Base-by-base conservation (phyloP, 192 early-diverging fungal species). In the Spizellomyces punctatus region DNA sequence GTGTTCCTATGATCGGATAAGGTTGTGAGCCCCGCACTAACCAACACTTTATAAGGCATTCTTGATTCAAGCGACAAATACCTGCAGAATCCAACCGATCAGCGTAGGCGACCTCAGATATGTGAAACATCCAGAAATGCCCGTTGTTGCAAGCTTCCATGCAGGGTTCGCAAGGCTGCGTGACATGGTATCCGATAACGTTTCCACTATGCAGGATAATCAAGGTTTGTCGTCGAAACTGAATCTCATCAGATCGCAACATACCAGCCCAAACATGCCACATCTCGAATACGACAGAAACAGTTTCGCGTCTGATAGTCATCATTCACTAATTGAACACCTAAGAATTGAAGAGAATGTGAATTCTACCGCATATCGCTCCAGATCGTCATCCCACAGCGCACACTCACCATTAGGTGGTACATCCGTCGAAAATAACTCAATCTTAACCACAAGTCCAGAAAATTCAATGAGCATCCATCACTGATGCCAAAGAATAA, bases 71-170 rank as follows among this genome's bases (percentile, higher is more conserved):
- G 66, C 7, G 14, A 1, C 0, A 6, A 69, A 0, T n/a, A 82
- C 81, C 76, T 72, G 73, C 46, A 16, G 66, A 14, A 73, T 83
- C 80, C 57, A 82, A 10, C 17, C 89, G 67, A 56, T 90, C 90
- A 50, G 80, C 75, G 14, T 82, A 69, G 54, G 81, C 49, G 62
- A 95, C 93, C 10, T 83, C 84, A n/a, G 54, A 76, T 92, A 94
- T 91, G 94, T 94, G 64, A 75, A 96, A 98, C 96, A 98, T 98
- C 94, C 94, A 97, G 79, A 96, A 95, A 69, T 98, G 95, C 0
- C 96, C 96, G 77, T 98, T 98, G 81, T 98, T 95, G 74, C 92
- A 93, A 22, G 94, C 88, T 52, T 93, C 90, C 49, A 98, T 82
- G 69, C 96, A 98, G 10, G 84, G 81, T 46, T 89, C 79, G 73